Conservation (phyloP, 1,284 basidiomycete genomes). For the Cryptococcus maquisensis region DNA sequence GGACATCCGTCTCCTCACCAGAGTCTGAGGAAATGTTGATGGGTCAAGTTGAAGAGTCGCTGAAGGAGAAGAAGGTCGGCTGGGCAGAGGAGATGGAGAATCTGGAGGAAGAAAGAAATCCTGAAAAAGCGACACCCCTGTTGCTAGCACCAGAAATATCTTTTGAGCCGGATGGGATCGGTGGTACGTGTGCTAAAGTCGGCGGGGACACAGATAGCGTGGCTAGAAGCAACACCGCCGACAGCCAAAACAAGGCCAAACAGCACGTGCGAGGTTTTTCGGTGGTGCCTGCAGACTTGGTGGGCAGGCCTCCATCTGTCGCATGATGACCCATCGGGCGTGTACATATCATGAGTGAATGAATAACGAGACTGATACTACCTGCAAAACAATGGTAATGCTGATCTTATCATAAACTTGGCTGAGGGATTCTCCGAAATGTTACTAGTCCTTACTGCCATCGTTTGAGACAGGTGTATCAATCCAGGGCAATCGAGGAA, state of each 20-base stretch:
- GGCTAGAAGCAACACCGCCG: background rate
- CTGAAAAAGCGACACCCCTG: background rate
- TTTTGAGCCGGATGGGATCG: too few relatives aligned
- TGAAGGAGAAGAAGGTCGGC: constrained; percentile 2
- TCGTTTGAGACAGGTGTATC: too few relatives aligned
- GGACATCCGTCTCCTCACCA: background rate
- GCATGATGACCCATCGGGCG: too few relatives aligned
- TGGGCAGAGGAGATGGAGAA: background rate
- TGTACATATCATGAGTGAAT: background rate
- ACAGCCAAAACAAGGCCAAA: background rate
- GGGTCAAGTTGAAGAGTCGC: background rate
- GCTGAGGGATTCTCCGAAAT: too few relatives aligned
- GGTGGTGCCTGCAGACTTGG: background rate
- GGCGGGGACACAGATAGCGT: background rate
- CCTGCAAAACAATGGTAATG: too few relatives aligned
- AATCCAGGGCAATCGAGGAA: too few relatives aligned
- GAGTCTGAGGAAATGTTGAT: background rate
- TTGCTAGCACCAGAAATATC: too few relatives aligned
- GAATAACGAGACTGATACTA: background rate
- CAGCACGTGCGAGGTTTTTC: background rate
- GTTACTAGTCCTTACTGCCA: too few relatives aligned
- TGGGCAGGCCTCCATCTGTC: too few relatives aligned
- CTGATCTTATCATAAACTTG: too few relatives aligned
- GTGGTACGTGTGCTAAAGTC: too few relatives aligned
- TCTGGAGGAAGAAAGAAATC: background rate